Evolutionary conservation across 2,329 filamentous ascomycete species (phyloP).

Genomic region (Exophiala phaeomuriformis): DNA sequence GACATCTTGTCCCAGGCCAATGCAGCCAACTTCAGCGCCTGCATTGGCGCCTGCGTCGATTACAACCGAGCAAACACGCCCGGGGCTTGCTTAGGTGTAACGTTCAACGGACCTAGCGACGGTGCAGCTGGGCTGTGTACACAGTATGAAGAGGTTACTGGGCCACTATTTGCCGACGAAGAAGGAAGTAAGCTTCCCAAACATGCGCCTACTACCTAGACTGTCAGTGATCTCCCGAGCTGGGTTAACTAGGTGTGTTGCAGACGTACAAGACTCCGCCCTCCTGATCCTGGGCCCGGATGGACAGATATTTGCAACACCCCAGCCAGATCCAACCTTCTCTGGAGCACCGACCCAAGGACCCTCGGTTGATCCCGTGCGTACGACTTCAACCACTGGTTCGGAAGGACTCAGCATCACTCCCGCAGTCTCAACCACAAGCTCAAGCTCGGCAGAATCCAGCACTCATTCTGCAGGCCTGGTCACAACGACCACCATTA

Average conservation of each 20-base stretch:
- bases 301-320: constrained; percentile 18
- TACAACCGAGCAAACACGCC: constrained; percentile 11
- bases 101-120: constrained; percentile 14
- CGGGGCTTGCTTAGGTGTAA: constrained; percentile 15
- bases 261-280: constrained; percentile 18
- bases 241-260: not conserved
- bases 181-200: constrained; percentile 15
- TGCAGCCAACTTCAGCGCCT: constrained; percentile 9
- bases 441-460: not conserved
- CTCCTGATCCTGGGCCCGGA: constrained; percentile 16
- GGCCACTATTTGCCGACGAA: constrained; percentile 13
- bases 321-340: constrained; percentile 12
- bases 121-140: constrained; percentile 12
- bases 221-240: not conserved
- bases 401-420: not conserved
- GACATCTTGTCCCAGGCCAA: constrained; percentile 5
- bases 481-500: constrained; percentile 10
- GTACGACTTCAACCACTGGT: constrained; percentile 5
- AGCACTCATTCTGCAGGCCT: not conserved
- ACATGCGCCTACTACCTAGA: not conserved
- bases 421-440: not conserved
- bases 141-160: constrained; percentile 12
- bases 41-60: constrained; percentile 15
- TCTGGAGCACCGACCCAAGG: constrained; percentile 16
- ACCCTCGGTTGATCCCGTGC: constrained; percentile 12